Base-by-base conservation (phyloP, 441 rosid genomes). In the Arabidopsis lyrata region DNA sequence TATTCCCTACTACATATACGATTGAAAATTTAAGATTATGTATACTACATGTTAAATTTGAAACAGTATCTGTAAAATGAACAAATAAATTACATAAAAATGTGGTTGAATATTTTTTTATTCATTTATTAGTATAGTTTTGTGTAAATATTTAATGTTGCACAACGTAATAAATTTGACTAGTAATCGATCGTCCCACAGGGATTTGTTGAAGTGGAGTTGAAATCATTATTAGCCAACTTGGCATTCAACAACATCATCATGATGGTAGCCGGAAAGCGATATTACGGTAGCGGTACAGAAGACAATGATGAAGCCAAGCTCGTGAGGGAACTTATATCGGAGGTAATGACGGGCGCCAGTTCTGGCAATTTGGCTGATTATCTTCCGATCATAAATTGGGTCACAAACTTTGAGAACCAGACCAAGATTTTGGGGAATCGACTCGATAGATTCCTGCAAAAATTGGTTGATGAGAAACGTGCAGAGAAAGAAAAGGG, bases 331-430 rank as follows among this genome's bases (percentile, higher is more conserved):
- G 15, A 49, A 58, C 66, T 73, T 63, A 35, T 78, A 10, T 42
- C 42, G 18, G 81, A 73, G 20, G 15, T 45, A 2, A 2, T 24
- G 48, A 2, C 52, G 24, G 27, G 10, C 3, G 12, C 24, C 6
- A 8, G 81, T 7, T 58, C 77, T 0, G 74, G 78, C 31, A 73
- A 73, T 10, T 38, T 24, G 0, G 80, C 13, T 63, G 84, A 83
- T n/a, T 83, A 74, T 60, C 31, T 85, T 70, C 84, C 86, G 0
- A 44, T 81, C 32, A 27, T 83, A 52, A 70, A 54, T 36, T 22
- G 60, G 76, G 18, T 83, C 12, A 60, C 73, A 2, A 39, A 53
- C 47, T 61, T 6, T 45, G 74, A 72, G 32, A 68, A 62, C 3
- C 10, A 15, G 6, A 3, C 63, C 32, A 70, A 39, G 50, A 41